These are phyloP conservation scores for Pseudogymnoascus sp. DNA, from an alignment of 2,329 filamentous ascomycete species.

Conservation along the genomic window DNA sequence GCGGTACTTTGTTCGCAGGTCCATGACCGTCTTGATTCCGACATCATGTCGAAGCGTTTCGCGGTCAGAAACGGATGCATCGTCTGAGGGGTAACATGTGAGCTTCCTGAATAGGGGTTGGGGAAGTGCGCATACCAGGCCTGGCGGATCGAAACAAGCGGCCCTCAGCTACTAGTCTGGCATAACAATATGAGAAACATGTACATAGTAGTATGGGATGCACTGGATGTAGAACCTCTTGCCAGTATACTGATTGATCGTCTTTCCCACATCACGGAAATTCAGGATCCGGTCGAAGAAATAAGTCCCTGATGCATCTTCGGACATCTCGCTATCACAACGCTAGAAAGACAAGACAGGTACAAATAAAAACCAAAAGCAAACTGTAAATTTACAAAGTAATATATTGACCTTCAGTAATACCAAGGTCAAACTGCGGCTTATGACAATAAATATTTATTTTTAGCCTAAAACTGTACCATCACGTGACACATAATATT, in stretches of 20 bases:
- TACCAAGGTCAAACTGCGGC: not conserved
- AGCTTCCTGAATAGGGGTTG: not conserved
- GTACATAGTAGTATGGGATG: not conserved
- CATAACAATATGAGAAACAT: not conserved
- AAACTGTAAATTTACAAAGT: not conserved
- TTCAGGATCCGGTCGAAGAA: slow-evolving; percentile 55
- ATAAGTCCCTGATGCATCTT: not conserved
- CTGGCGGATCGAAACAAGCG: slow-evolving; percentile 61
- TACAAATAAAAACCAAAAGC: not conserved
- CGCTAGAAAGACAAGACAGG: not conserved
- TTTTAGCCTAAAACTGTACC: not conserved
- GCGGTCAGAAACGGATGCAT: slow-evolving; percentile 60
- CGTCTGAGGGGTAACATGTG: slow-evolving; percentile 41
- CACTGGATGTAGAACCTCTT: slow-evolving; percentile 37
- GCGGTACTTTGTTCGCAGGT: slow-evolving; percentile 65
- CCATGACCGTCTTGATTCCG: slow-evolving; percentile 63
- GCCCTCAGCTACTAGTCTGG: slow-evolving; percentile 46
- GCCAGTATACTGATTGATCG: slow-evolving; percentile 51
- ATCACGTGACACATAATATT: not conserved
- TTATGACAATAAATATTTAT: not conserved
- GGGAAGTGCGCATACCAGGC: slow-evolving; percentile 35
- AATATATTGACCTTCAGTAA: not conserved
- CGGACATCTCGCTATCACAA: not conserved
- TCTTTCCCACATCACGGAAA: slow-evolving; percentile 66
- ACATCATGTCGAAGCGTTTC: slow-evolving; percentile 48